Base-by-base conservation (phyloP, 192 early-diverging fungal species). In the Neocallimastix lanati region DNA sequence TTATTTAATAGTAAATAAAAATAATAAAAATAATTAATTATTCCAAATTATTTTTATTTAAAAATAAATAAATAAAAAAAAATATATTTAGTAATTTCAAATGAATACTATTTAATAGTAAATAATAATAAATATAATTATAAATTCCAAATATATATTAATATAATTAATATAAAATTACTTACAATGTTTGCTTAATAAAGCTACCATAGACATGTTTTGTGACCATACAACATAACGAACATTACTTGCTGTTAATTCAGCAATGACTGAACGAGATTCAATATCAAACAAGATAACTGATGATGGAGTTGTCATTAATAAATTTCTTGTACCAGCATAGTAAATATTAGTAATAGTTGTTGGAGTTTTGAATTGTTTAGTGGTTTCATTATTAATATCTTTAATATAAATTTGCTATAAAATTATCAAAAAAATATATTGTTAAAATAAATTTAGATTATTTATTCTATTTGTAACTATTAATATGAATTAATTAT, bases 151-250 rank as follows among this genome's bases (percentile, higher is more conserved):
- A n/a, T n/a, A n/a, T n/a, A n/a, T n/a, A n/a, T n/a, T n/a, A n/a
- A n/a, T n/a, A n/a, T n/a, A n/a, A n/a, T n/a, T n/a, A n/a, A n/a
- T n/a, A 28, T 29, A 28, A 13, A 14, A n/a, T 16, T 16, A 84
- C 87, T 83, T 85, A 93, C 91, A 93, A 85, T 99, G 97, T 87
- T 99, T 99, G 93, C 92, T 95, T 77, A 98, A 82, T 18, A 99
- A 86, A 2, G 96, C 96, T 0, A 97, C 93, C 82, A 92, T 87
- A 15, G 87, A 88, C 89, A 94, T 92, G 83, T 99, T 96, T 5
- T 88, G 85, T 36, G 93, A 95, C 96, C 96, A 99, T 30, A 93
- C 91, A 29, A 94, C 93, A 84, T 98, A 98, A 83, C 97, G 96
- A 40, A 97, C 95, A 11, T 92, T 88, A n/a, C 90, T 88, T 0